phyloP scores from a whole-genome alignment of 352 stramenopile species.

The Globisporangium apiculatum region DNA sequence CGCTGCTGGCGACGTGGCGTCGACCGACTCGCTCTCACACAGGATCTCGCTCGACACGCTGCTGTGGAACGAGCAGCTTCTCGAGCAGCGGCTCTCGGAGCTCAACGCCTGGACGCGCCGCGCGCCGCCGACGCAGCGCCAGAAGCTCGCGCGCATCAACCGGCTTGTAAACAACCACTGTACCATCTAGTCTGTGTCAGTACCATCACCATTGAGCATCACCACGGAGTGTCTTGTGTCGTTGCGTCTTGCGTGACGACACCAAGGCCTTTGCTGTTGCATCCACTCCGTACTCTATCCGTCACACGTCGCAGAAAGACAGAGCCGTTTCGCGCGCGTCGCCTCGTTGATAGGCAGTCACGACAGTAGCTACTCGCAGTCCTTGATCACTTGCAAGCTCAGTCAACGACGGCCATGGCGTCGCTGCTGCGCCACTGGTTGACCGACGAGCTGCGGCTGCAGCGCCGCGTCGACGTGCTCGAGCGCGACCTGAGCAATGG shows the following conservation, averaged over 20 bases:
- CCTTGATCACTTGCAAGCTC: too few relatives aligned
- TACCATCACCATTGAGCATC: too few relatives aligned
- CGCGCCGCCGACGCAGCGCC: slow-evolving; percentile 37
- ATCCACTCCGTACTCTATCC: too few relatives aligned
- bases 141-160: slow-evolving; percentile 67
- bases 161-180: slow-evolving; percentile 34
- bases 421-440: slow-evolving; percentile 57
- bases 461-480: slow-evolving; percentile 35
- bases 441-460: slow-evolving; percentile 51
- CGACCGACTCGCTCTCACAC: neutral
- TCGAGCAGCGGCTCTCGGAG: slow-evolving; percentile 57
- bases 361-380: too few relatives aligned
- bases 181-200: slow-evolving; percentile 10
- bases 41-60: slow-evolving; percentile 72
- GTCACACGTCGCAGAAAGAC: too few relatives aligned
- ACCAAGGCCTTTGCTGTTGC: too few relatives aligned
- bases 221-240: too few relatives aligned
- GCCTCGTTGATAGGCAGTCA: too few relatives aligned
- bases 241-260: too few relatives aligned
- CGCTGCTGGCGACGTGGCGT: too few relatives aligned
- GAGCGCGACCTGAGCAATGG: slow-evolving; percentile 67
- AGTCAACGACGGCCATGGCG: slow-evolving; percentile 26
- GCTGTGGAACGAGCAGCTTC: slow-evolving; percentile 54
- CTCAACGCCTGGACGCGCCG: slow-evolving; percentile 57
- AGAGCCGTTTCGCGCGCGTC: neutral